Percentiles rank a stretch among this genome's conserved stretches.
phyloP scores from a whole-genome alignment of 305 asterid genomes.

The Fraxinus baroniana region DNA sequence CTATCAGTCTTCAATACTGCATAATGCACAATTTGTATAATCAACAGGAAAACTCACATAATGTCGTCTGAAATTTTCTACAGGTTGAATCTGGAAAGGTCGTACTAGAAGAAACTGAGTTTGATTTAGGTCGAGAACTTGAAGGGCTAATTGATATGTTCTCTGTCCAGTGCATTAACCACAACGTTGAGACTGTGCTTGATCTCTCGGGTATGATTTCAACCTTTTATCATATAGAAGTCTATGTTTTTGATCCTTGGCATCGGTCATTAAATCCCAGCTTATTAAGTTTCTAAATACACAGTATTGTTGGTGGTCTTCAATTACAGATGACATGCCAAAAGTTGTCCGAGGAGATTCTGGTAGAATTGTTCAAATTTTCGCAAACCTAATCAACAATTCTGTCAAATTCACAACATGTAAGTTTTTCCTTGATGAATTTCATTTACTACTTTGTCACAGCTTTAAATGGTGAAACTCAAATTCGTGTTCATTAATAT shows the following conservation, averaged over 20 bases:
- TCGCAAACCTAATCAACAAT: conserved; percentile 81
- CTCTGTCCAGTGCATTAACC: conserved; percentile 88
- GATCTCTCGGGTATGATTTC: conserved; percentile 72
- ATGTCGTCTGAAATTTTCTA: conserved; percentile 15
- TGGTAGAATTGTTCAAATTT: conserved; percentile 85
- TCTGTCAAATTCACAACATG: conserved; percentile 83
- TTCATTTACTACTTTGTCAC: not conserved
- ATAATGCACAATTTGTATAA: not conserved
- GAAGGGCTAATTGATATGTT: conserved; percentile 94
- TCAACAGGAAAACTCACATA: not conserved
- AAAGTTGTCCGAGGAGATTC: conserved; percentile 81
- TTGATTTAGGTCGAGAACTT: conserved; percentile 83
- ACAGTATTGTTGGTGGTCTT: conserved; percentile 8
- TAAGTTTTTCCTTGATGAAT: conserved; percentile 35
- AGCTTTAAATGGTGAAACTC: not conserved
- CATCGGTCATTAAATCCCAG: not conserved
- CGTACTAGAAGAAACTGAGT: conserved; percentile 84
- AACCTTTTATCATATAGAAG: not conserved
- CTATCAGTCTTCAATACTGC: not conserved
- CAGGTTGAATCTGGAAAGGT: conserved; percentile 96
- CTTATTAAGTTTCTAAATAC: conserved; percentile 13
- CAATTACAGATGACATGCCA: conserved; percentile 80
- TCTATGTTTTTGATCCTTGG: not conserved
- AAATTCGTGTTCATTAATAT: not conserved
- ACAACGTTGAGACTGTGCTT: conserved; percentile 82